phyloP scores from a whole-genome alignment of 1,139 yeast species.

The Scheffersomyces quercinus region DNA sequence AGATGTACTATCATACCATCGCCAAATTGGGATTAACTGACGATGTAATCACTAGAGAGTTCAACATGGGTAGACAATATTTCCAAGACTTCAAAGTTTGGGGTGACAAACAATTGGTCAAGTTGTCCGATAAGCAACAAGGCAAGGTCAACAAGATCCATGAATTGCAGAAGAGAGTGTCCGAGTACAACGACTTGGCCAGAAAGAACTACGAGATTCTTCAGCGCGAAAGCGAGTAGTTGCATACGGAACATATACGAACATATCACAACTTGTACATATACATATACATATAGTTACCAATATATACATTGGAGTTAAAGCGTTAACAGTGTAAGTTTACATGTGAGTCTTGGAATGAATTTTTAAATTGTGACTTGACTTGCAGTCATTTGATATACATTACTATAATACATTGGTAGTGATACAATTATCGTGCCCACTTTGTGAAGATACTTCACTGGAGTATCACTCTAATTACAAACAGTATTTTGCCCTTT shows the following conservation, averaged over 20 bases:
- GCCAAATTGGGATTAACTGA: constrained; percentile 88
- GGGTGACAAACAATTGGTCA: constrained; percentile 57
- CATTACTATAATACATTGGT: neutral
- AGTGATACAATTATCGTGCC: neutral
- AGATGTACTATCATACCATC: constrained; percentile 81
- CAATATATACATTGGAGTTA: neutral
- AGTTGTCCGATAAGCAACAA: constrained; percentile 43
- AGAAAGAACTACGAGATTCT: constrained; percentile 35
- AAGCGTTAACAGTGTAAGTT: too few relatives aligned
- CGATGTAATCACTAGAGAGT: constrained; percentile 73
- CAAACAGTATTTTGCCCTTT: neutral
- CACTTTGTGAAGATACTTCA: constrained; percentile 4
- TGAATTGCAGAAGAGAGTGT: constrained; percentile 45
- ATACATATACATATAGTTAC: neutral
- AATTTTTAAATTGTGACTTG: too few relatives aligned
- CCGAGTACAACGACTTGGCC: constrained; percentile 42
- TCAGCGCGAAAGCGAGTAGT: constrained; percentile 7
- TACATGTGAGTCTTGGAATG: too few relatives aligned
- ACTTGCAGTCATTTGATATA: too few relatives aligned
- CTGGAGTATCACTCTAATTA: neutral
- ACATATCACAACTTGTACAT: neutral
- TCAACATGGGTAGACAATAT: constrained; percentile 80
- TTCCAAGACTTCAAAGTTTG: constrained; percentile 84
- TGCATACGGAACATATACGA: constrained; percentile 6
- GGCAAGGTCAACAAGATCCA: constrained; percentile 31